These are phyloP conservation scores for Fraxinus angustifolia DNA, from an alignment of 305 asterid genomes.

Conservation along the genomic window DNA sequence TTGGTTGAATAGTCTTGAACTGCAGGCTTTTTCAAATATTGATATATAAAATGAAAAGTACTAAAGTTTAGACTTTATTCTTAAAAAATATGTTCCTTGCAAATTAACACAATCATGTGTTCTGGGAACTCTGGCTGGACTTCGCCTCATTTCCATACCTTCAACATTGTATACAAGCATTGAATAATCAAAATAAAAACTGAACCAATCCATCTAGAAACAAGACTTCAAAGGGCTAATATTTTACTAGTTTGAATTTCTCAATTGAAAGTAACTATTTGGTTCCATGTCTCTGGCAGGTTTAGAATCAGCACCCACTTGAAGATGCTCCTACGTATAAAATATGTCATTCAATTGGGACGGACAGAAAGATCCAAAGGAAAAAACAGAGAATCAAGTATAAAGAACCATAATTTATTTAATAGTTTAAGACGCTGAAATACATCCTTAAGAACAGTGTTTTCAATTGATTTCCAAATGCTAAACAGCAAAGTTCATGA, in stretches of 20 bases:
- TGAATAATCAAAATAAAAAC: background rate
- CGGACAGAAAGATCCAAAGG: constrained; percentile 22
- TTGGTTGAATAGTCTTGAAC: too few relatives aligned
- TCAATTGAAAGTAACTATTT: constrained; percentile 11
- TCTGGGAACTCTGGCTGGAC: background rate
- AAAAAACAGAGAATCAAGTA: constrained; percentile 6
- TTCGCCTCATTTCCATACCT: background rate
- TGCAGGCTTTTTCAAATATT: too few relatives aligned
- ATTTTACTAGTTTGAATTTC: background rate
- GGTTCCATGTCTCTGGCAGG: constrained; percentile 29
- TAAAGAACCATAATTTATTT: background rate
- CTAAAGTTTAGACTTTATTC: too few relatives aligned
- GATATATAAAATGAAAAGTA: too few relatives aligned
- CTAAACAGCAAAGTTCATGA: background rate
- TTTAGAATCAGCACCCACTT: background rate
- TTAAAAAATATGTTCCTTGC: background rate
- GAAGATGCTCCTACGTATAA: constrained; percentile 32
- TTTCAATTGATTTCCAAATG: background rate
- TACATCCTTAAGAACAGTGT: background rate
- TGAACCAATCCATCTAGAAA: background rate
- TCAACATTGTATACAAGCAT: background rate
- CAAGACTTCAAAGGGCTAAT: background rate
- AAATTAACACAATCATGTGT: background rate
- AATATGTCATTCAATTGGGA: background rate
- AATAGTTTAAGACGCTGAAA: background rate